Base-by-base conservation (phyloP, 805 yeast genomes). In the Saccharomycopsis guyanensis region DNA sequence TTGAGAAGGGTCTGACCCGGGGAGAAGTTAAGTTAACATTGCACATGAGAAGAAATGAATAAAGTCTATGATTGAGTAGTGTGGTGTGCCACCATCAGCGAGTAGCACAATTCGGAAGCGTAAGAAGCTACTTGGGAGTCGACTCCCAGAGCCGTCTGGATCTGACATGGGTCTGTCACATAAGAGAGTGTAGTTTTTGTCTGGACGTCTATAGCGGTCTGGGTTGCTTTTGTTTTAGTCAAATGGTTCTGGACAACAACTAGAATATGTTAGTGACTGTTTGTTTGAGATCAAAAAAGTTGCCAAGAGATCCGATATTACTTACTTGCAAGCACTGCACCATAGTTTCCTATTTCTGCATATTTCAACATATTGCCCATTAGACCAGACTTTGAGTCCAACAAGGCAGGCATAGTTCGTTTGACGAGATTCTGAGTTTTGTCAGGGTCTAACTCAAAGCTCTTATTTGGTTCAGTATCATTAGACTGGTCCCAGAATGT, bases 321-420 rank as follows among this genome's bases (percentile, higher is more conserved):
- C 29, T 25, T 25, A 25, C 29, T 25, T 25, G 37, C 42, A 6
- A 47, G 20, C 6, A 40, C 51, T n/a, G 38, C 51, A 12, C 48
- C 47, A 23, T 47, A 47, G 49, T 47, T 47, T 12, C 44, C 51
- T 12, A 47, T 32, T 18, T 47, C 51, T 38, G 49, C 51, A n/a
- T 22, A 19, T 23, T 39, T 43, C 51, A 47, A 27, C 4, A 27
- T 16, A 22, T 31, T 37, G 12, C 20, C 33, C 31, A 46, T 8
- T 10, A 37, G 15, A 15, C 27, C n/a, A 4, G 50, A 46, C 3
- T 42, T 46, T 3, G 50, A 32, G 31, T 42, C 38, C n/a, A 46
- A 19, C 22, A 43, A 29, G 3, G 35, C 25, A 4, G 47, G 40
- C n/a, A 40, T 24, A 6, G 10, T 38, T 34, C 46, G 32, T 33